Conservation (phyloP, 2,329 filamentous ascomycete genomes). For the Colletotrichum filicis region DNA sequence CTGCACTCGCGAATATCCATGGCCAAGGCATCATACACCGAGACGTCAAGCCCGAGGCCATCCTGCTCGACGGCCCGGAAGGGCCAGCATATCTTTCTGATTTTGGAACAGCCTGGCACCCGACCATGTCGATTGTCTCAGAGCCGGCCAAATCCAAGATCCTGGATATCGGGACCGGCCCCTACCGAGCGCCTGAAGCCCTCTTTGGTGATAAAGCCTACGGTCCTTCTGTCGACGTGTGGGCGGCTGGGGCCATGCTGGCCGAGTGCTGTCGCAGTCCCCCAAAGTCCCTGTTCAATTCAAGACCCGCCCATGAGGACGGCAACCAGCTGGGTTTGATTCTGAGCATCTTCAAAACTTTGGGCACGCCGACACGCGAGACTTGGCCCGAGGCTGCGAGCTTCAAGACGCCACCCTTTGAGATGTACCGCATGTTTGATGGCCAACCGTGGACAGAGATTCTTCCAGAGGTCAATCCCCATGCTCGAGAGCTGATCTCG, state of each 20-base stretch:
- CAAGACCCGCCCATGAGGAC: conserved; percentile 76
- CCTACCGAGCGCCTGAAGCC: conserved; percentile 90
- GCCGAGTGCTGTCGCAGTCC: conserved; percentile 74
- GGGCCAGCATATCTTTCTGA: conserved; percentile 86
- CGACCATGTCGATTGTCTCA: conserved; percentile 63
- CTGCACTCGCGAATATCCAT: conserved; percentile 79
- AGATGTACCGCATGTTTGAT: conserved; percentile 85
- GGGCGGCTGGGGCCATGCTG: conserved; percentile 86
- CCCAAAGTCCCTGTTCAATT: conserved; percentile 80
- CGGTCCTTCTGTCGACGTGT: conserved; percentile 81
- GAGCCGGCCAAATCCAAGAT: conserved; percentile 80
- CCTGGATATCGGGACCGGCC: conserved; percentile 91
- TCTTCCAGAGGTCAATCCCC: conserved; percentile 68
- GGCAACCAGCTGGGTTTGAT: conserved; percentile 94
- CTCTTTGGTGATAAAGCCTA: conserved; percentile 87
- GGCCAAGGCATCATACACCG: conserved; percentile 84
- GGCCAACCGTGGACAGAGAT: conserved; percentile 75
- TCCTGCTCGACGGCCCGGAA: conserved; percentile 74
- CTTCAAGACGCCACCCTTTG: conserved; percentile 84
- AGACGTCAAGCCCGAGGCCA: conserved; percentile 92
- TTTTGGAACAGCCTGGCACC: conserved; percentile 92
- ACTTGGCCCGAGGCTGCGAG: conserved; percentile 83
- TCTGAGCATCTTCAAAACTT: conserved; percentile 88
- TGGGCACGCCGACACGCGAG: conserved; percentile 85
- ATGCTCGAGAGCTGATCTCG: conserved; percentile 73